phyloP scores from a whole-genome alignment of 2,329 filamentous ascomycete genomes.

The Beauveria sp. region DNA sequence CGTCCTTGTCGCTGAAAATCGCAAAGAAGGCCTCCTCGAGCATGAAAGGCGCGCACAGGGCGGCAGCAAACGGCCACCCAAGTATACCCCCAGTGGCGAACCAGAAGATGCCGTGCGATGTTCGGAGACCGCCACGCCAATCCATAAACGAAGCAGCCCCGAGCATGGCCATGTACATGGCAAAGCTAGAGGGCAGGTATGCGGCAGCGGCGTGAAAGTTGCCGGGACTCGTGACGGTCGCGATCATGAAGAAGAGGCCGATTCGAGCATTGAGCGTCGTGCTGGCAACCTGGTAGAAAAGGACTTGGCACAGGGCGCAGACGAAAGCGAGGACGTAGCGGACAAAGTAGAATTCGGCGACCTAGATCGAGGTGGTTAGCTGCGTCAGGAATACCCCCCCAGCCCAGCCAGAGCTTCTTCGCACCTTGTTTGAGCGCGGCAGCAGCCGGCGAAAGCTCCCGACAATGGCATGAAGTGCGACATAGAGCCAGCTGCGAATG shows the following conservation, averaged over 20 bases:
- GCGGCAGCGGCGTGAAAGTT: conserved; percentile 88
- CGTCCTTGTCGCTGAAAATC: conserved; percentile 46
- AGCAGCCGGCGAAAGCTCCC: conserved; percentile 59
- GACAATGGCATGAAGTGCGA: conserved; percentile 67
- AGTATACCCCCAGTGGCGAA: conserved; percentile 79
- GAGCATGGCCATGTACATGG: conserved; percentile 89
- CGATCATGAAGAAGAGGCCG: conserved; percentile 74
- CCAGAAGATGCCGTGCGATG: conserved; percentile 79
- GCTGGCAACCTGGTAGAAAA: conserved; percentile 72
- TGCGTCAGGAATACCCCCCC: not conserved
- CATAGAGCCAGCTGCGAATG: conserved; percentile 92
- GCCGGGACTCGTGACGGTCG: conserved; percentile 72
- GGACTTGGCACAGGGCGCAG: conserved; percentile 76
- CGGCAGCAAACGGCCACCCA: conserved; percentile 91
- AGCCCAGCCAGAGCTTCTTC: not conserved
- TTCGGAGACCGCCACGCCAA: conserved; percentile 72
- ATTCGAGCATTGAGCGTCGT: conserved; percentile 73
- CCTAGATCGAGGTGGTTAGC: conserved; percentile 24
- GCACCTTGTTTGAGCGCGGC: conserved; percentile 52
- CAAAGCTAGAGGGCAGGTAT: conserved; percentile 88
- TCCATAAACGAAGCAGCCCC: conserved; percentile 87
- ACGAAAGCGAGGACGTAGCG: conserved; percentile 65
- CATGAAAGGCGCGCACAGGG: conserved; percentile 72
- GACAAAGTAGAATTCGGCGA: conserved; percentile 80
- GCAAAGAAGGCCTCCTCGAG: conserved; percentile 63